These are phyloP conservation scores for Boletus rufocinnamomeus DNA, from an alignment of 768 basidiomycete genomes.

Conservation along the genomic window DNA sequence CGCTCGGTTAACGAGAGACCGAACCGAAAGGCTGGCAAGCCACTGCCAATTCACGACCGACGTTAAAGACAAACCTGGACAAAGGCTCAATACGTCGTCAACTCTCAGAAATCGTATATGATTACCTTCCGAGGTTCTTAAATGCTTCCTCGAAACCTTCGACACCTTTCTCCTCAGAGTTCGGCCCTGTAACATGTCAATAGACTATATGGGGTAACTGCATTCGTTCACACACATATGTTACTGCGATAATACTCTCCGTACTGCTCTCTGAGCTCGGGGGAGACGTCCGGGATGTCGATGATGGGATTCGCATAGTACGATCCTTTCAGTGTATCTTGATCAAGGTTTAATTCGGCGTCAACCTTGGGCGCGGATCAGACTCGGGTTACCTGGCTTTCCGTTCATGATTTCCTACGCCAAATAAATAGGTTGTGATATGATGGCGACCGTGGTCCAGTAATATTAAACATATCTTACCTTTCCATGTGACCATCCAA, in stretches of 20 bases:
- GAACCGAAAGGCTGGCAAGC: constrained; percentile 93
- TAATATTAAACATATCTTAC: constrained; percentile 37
- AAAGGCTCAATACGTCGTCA: constrained; percentile 6
- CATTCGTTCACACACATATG: constrained; percentile 60
- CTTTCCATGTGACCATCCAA: constrained; percentile 99
- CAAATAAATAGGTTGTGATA: neutral
- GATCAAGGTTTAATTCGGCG: constrained; percentile 7
- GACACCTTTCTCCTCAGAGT: constrained; percentile 53
- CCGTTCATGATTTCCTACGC: constrained; percentile 94
- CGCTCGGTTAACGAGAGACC: constrained; percentile 1
- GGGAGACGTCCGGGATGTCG: constrained; percentile 63
- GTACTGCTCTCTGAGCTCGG: constrained; percentile 54
- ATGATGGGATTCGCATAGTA: constrained; percentile 85
- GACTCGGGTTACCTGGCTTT: constrained; percentile 57
- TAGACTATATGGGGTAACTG: neutral
- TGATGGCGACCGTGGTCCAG: neutral
- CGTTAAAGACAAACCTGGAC: constrained; percentile 72
- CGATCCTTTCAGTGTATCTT: constrained; percentile 87
- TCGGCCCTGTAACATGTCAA: constrained; percentile 56
- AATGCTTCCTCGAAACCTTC: constrained; percentile 86
- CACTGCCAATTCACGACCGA: constrained; percentile 77
- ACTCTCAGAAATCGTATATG: constrained; percentile 11
- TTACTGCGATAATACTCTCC: constrained; percentile 88
- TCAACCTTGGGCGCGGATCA: neutral
- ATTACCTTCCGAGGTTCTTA: constrained; percentile 77